Evolutionary conservation across 108 stramenopile genomes (phyloP), one percentile per base, ranked within the genome.

Genomic region (Nannochloropsis salina): DNA sequence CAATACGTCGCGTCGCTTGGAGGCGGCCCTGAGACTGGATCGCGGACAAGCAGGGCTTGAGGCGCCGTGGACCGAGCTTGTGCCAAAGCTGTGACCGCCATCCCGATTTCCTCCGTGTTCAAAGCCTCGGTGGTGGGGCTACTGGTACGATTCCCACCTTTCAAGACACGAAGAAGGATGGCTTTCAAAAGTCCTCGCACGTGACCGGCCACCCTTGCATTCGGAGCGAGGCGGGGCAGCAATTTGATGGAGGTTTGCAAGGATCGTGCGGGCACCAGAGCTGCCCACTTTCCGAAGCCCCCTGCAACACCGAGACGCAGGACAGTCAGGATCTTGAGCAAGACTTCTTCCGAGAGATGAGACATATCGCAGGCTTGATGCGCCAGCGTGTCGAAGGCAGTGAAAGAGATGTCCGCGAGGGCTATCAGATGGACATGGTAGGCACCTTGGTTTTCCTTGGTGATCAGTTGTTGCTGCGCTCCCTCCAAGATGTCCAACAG

Each of bases 341-440:
- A n/a, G 61, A 74, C 20, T 15, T 15, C 15, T 74, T 74, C 61
- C 15, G 61, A 74, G 61, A 74, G 61, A n/a, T 74, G 15, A 2
- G 61, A 74, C 20, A 74, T 15, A 74, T 74, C 61, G 61, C 61
- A 74, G 20, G n/a, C 61, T 74, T 74, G 61, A 74, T 74, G n/a
- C 20, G 61, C 61, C 20, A 74, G 15, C n/a, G 61, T 74, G 15
- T 15, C n/a, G 15, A 74, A 8, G 15, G n/a, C 20, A n/a, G 61
- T n/a, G 61, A n/a, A n/a, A n/a, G 61, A 15, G 20, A 74, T 15
- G 61, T 74, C 61, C n/a, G 61, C 61, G 3, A 74, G n/a, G 20
- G 3, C 20, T n/a, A 74, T 74, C 61, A n/a, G 61, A 74, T 74
- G 61, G 20, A 15, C 61, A 2, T 15, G 20, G 20, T 15, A 15